Conservation (phyloP, 306 rosid genomes). For the Vigna trinervia region DNA sequence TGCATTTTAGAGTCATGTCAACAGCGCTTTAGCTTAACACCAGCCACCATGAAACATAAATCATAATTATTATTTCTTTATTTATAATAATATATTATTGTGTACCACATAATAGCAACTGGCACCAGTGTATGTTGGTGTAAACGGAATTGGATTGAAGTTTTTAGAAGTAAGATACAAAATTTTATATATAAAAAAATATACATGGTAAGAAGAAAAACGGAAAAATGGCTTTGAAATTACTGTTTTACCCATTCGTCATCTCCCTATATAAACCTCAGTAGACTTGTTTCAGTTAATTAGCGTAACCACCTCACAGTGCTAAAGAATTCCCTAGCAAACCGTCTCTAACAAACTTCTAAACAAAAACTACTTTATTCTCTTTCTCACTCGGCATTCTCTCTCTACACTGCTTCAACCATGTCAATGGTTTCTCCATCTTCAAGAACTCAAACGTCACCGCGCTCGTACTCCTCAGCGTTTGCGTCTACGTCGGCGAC, state of each 20-base stretch:
- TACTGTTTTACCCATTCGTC: neutral
- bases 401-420: neutral
- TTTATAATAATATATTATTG: no score
- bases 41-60: neutral
- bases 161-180: no score
- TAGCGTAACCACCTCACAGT: neutral
- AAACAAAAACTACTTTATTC: neutral
- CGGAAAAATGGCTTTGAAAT: no score
- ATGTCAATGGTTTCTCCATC: conserved; percentile 41
- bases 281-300: neutral
- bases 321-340: no score
- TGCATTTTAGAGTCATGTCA: neutral
- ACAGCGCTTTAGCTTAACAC: neutral
- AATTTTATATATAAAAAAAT: no score
- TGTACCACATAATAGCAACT: no score
- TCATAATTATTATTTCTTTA: no score
- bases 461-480: conserved; percentile 39
- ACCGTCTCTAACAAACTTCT: neutral
- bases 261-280: neutral
- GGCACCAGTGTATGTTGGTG: no score
- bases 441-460: conserved; percentile 44
- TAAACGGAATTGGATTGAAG: no score
- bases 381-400: neutral
- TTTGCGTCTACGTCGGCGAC: conserved; percentile 58
- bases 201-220: no score